A percentile compares a stretch with the other conserved stretches of the same genome.
Evolutionary conservation across 2,329 filamentous ascomycete genomes (phyloP).

Genomic region (Calonectria naviculata): DNA sequence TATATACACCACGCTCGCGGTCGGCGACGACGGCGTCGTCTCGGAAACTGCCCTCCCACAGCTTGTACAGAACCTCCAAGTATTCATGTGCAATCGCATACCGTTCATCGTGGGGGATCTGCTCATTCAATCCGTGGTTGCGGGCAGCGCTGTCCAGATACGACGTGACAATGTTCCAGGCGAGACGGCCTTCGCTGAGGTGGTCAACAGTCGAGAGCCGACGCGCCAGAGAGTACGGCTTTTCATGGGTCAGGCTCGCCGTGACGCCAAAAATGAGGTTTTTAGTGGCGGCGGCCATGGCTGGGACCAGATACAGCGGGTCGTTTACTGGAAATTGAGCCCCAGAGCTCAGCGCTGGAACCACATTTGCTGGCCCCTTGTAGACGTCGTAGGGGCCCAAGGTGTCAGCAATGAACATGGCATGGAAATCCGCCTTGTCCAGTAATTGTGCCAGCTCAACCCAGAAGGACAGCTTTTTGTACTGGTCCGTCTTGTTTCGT

Average conservation of each 20-base stretch:
- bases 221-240: slow-evolving; percentile 48
- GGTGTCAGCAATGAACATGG: slow-evolving; percentile 62
- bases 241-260: slow-evolving; percentile 48
- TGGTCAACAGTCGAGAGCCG: slow-evolving; percentile 49
- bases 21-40: slow-evolving; percentile 22
- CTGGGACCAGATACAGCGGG: slow-evolving; percentile 50
- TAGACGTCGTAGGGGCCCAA: slow-evolving; percentile 53
- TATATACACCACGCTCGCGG: slow-evolving; percentile 37
- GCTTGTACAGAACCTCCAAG: slow-evolving; percentile 22
- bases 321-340: slow-evolving; percentile 57
- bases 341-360: slow-evolving; percentile 44
- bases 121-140: slow-evolving; percentile 41
- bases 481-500: slow-evolving; percentile 28
- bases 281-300: slow-evolving; percentile 58
- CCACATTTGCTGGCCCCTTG: slow-evolving; percentile 23
- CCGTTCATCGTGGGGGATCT: slow-evolving; percentile 46
- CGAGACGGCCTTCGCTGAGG: slow-evolving; percentile 47
- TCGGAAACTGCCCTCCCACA: slow-evolving; percentile 23
- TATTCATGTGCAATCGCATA: slow-evolving; percentile 27
- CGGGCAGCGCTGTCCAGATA: slow-evolving; percentile 40
- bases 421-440: slow-evolving; percentile 57
- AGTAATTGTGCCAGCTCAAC: slow-evolving; percentile 58
- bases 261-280: slow-evolving; percentile 53
- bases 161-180: slow-evolving; percentile 63
- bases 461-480: slow-evolving; percentile 52